Evolutionary conservation across 2,329 filamentous ascomycete genomes (phyloP), one percentile per base, ranked within the genome.

Genomic region (Ceratocystis ficicola): DNA sequence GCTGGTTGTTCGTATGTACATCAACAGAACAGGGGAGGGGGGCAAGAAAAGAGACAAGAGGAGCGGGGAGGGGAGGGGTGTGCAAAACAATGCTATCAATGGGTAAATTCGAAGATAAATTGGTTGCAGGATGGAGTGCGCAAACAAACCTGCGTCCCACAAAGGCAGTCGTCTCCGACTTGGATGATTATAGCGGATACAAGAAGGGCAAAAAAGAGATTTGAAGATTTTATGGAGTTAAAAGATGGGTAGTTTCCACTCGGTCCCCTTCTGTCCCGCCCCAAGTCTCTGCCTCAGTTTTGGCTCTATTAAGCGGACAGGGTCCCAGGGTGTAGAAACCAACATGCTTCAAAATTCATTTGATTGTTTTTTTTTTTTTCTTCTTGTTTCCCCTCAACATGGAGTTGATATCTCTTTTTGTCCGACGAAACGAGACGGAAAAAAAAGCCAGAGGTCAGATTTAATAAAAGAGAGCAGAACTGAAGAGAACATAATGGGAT

Each of bases 1-100:
- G 52, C 52, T 32, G 52, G 52, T 57, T 57, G 25, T 57, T 57
- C 52, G 52, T 57, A 57, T 57, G 32, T 32, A 50, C 52, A 30
- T 32, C 5, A 25, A 57, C 52, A 57, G 12, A 25, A 57, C 52
- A 57, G 12, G 52, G 52, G 22, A n/a, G 52, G 52, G 52, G 52
- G 22, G 52, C 36, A 28, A 8, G 52, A 28, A 32, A 32, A 28
- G 52, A 28, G 52, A 57, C 22, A 32, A 57, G 52, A 57, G 52
- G 52, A 25, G 52, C 6, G 52, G 52, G 52, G 52, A 30, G 52
- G 52, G 52, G 52, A 30, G 52, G 52, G 52, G 52, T 57, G 52
- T 28, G n/a, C 22, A 15, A 57, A 57, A 7, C 25, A 22, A 10
- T 20, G n/a, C 5, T 22, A 10, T 25, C 12, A 17, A 25, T 30